Percentiles rank a stretch among this genome's conserved stretches.
Evolutionary conservation across 140 eudicot species (phyloP).

Genomic region (Bidens hawaiensis): DNA sequence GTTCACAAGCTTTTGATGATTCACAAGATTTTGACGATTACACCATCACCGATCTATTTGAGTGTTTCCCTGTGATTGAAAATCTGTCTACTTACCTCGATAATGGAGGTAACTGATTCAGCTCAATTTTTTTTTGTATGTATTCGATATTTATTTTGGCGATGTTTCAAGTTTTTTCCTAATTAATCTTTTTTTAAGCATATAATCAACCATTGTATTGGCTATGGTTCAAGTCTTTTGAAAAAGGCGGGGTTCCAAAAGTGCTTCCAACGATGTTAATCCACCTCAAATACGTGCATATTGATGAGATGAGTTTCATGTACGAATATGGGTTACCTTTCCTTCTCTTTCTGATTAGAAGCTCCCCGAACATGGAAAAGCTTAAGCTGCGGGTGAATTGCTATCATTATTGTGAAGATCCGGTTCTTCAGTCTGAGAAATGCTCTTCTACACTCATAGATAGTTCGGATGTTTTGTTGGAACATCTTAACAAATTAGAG

Average conservation of each 20-base stretch:
- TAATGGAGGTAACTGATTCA: background rate
- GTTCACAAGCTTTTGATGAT: background rate
- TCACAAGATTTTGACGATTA: background rate
- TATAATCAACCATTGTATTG: background rate
- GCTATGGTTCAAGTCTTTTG: background rate
- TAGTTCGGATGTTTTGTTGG: conserved; percentile 4
- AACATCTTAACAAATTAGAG: conserved; percentile 17
- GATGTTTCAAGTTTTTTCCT: background rate
- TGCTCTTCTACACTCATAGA: background rate
- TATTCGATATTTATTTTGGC: background rate
- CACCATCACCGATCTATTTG: conserved; percentile 3
- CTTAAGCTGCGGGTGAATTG: background rate
- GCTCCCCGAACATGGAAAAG: conserved; percentile 13
- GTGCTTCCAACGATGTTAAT: conserved; percentile 5
- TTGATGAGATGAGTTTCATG: background rate
- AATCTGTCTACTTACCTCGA: background rate
- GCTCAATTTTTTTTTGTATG: background rate
- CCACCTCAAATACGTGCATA: conserved; percentile 10
- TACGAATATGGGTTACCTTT: background rate
- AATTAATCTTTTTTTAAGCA: too few species aligned
- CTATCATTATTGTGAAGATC: background rate
- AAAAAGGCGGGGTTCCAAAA: background rate
- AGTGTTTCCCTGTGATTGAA: conserved; percentile 26
- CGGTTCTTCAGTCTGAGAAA: background rate
- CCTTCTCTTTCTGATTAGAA: conserved; percentile 9